Evolutionary conservation across 2,329 filamentous ascomycete species (phyloP), one percentile per base, ranked within the genome.

Genomic region (Chaetomium sp.): DNA sequence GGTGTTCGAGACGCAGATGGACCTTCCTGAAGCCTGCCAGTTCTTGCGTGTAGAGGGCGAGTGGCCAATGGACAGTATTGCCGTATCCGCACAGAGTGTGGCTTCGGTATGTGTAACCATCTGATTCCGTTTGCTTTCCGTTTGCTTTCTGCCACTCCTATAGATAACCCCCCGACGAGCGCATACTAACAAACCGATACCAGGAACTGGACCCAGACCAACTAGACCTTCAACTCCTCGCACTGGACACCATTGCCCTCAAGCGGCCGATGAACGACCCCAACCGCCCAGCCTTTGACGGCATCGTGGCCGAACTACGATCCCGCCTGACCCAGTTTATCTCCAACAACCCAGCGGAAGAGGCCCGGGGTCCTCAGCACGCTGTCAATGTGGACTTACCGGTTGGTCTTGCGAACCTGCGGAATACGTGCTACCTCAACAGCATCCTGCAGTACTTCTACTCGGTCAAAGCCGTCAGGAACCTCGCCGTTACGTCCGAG

Each of bases 401-500:
- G 0, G 88, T 95, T 27, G 94, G 94, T 0, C 79, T 97, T 5
- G 81, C 85, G 60, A 99, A 97, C 64, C 95, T 97, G 55, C 91
- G 94, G 57, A 99, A 99, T 66, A 99, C 95, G 0, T 99, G 94
- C 70, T 99, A 99, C 66, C 79, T 99, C 53, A 99, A 99, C 75
- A 97, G 92, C 71, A 80, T 99, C 49, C 77, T 99, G 8, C 94
- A 99, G 65, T 97, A 95, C 68, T 87, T 96, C 62, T 96, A 95
- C 69, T 95, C 91, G 0, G 82, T 97, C 54, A 86, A 85, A 59
- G 85, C 89, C 2, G 77, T 97, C 35, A 83, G 92, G 49, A 80
- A 94, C 5, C 81, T 96, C 61, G 85, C 96, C 3, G 76, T 95
- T 56, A 77, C 89, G 49, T 89, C 89, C 62, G 84, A 92, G 33